phyloP scores from a whole-genome alignment of 208 protist species.

The Leishmania martiniquensis region DNA sequence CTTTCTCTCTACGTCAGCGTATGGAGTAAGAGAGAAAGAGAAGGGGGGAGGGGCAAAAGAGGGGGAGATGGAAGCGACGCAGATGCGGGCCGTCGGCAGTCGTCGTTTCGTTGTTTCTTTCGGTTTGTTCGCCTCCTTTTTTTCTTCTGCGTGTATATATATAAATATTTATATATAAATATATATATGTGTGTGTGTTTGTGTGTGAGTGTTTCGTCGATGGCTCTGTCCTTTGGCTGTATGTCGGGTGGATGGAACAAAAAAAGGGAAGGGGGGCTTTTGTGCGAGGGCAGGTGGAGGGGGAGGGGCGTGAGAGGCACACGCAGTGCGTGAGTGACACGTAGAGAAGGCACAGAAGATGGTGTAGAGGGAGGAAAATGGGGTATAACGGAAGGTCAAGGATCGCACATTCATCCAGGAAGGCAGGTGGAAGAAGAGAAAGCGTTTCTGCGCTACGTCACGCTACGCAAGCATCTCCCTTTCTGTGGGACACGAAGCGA shows the following conservation, averaged over 20 bases:
- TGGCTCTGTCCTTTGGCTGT: neutral
- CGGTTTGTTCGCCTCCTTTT: no score
- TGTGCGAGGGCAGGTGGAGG: neutral
- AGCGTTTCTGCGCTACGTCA: neutral
- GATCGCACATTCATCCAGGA: no score
- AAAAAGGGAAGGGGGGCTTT: neutral
- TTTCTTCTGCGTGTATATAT: neutral
- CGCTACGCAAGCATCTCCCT: neutral
- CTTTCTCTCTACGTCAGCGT: no score
- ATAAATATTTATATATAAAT: no score
- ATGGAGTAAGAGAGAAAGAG: neutral
- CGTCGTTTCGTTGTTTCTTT: neutral
- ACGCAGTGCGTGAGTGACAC: neutral
- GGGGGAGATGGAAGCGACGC: neutral
- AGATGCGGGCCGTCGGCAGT: neutral
- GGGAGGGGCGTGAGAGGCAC: neutral
- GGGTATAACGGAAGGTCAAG: neutral
- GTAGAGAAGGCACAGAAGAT: neutral
- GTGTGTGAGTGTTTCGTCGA: neutral
- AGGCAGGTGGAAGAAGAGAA: neutral
- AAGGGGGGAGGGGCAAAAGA: neutral
- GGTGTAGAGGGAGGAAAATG: neutral
- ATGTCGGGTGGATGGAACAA: neutral
- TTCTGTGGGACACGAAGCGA: neutral
- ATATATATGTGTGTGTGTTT: no score